phyloP scores from a whole-genome alignment of 441 rosid genomes.

The Pelargonium cotyledonis region DNA sequence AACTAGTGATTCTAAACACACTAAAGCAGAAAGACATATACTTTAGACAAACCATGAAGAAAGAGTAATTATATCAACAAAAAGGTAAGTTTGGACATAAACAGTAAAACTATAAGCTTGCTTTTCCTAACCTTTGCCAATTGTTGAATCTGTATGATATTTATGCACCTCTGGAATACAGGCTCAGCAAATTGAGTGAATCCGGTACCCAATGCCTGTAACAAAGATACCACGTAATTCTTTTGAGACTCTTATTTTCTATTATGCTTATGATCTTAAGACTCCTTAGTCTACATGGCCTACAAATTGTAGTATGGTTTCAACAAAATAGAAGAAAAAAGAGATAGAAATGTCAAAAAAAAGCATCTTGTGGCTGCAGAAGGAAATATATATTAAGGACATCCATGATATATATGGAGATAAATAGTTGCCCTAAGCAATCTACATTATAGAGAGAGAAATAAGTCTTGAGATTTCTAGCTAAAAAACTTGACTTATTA shows the following conservation, averaged over 20 bases:
- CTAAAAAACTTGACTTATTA: background rate
- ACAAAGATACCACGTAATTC: conserved; percentile 25
- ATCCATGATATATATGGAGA: background rate
- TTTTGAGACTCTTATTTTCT: background rate
- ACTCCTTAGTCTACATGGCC: background rate
- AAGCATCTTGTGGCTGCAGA: background rate
- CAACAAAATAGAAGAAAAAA: background rate
- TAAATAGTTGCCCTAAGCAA: background rate
- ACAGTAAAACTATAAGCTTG: conserved; percentile 12
- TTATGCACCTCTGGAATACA: conserved; percentile 85
- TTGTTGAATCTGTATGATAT: conserved; percentile 72
- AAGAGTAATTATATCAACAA: background rate
- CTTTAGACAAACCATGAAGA: background rate
- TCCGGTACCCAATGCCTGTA: conserved; percentile 85
- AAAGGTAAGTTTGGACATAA: background rate
- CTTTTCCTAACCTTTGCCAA: conserved; percentile 56
- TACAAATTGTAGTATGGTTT: background rate
- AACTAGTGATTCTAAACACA: background rate
- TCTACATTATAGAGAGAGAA: background rate
- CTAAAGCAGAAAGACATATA: background rate
- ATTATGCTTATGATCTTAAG: background rate
- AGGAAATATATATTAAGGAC: background rate
- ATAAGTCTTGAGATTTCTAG: background rate
- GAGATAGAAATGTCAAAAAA: background rate
- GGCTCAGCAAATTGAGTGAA: conserved; percentile 91